Conservation (phyloP, 2,329 filamentous ascomycete genomes). For the Aureobasidium namibiae region DNA sequence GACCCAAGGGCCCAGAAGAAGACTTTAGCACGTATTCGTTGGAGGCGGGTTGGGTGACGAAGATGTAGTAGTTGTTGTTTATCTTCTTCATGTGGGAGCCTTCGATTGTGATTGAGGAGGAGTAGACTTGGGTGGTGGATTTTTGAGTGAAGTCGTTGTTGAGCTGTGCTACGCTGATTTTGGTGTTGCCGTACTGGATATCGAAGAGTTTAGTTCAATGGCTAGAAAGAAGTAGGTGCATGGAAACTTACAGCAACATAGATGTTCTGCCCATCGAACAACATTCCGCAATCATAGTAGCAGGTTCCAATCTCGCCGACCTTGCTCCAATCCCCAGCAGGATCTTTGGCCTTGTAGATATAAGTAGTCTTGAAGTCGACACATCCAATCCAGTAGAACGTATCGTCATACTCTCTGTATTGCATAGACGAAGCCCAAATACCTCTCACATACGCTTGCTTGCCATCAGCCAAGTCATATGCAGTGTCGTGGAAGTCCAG, state of each 20-base stretch:
- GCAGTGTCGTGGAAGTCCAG: slow-evolving; percentile 29
- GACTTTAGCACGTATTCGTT: slow-evolving; percentile 44
- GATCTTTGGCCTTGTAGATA: slow-evolving; percentile 42
- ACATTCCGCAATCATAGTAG: slow-evolving; percentile 50
- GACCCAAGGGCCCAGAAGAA: slow-evolving; percentile 38
- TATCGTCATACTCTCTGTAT: slow-evolving; percentile 41
- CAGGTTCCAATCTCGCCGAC: slow-evolving; percentile 34
- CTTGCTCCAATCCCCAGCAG: slow-evolving; percentile 38
- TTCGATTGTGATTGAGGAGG: slow-evolving; percentile 33
- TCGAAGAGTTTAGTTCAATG: background rate
- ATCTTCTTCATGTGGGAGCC: slow-evolving; percentile 51
- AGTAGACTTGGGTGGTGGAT: slow-evolving; percentile 38
- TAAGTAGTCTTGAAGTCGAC: slow-evolving; percentile 44
- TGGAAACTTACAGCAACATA: slow-evolving; percentile 37
- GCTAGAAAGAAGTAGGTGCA: background rate
- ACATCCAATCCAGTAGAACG: slow-evolving; percentile 53
- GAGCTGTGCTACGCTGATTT: slow-evolving; percentile 45
- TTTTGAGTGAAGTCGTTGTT: slow-evolving; percentile 39
- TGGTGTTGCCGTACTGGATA: slow-evolving; percentile 38
- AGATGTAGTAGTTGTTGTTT: slow-evolving; percentile 49
- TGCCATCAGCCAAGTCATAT: slow-evolving; percentile 40
- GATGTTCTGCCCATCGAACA: slow-evolving; percentile 53
- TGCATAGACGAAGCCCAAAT: slow-evolving; percentile 49
- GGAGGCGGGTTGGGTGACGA: slow-evolving; percentile 39
- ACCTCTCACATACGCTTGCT: slow-evolving; percentile 42